Evolutionary conservation across 805 yeast species (phyloP), one percentile per base, ranked within the genome.

Genomic region (Starmerella apicola): DNA sequence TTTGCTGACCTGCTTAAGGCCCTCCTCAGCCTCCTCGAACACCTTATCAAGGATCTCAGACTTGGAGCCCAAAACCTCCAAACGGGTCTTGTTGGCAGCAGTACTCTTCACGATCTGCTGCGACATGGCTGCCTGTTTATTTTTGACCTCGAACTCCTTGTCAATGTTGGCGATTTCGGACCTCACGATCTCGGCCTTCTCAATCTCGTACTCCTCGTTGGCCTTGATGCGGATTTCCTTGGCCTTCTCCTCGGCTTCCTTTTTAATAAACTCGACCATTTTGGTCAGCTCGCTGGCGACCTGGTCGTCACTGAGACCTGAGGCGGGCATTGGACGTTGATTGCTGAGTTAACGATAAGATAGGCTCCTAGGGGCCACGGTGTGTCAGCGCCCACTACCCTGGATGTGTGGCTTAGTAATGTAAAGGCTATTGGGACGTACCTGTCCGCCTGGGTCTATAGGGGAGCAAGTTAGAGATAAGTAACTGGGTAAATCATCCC

Each of bases 171-270:
- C 78, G 41, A 81, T 81, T 65, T 91, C 98, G 12, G 84, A 72
- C 57, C 97, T 82, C 43, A 91, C 97, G 57, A 91, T 77, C 42
- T 84, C 76, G 18, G 95, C 88, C 70, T 91, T 91, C 62, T 91
- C 98, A 56, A 91, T 86, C 64, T 91, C 97, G 61, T 88, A 91
- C 67, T 91, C 99, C 64, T 91, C 98, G 61, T 93, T 95, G 32
- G 97, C 95, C 68, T 91, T 93, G 56, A 91, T 70, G 60, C 72
- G 78, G 58, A 91, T 85, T 65, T 91, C 99, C 62, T 82, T 83
- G 51, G 97, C 95, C 68, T 91, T 91, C 64, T 91, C 99, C 57
- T 86, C 94, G 29, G 99, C 99, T 68, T 91, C 99, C 74, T 88
- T 91, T 67, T 81, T 83, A 73, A 91, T 91, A 77, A 91, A 91